Evolutionary conservation across 1,139 yeast genomes (phyloP).

Genomic region (Pneumocystis oryctolagi): DNA sequence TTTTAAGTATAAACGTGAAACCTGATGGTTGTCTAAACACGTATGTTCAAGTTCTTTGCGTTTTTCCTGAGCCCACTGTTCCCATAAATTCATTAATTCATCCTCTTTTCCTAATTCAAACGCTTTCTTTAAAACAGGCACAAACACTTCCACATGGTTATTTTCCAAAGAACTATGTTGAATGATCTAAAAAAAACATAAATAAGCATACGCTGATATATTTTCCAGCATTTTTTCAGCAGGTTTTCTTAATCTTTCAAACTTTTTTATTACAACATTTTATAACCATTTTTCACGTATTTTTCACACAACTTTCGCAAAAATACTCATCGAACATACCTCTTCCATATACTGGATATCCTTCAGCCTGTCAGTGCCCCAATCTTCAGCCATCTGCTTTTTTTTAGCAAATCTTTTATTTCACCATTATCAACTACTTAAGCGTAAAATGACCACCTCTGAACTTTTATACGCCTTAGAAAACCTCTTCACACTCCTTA

Average conservation of each 20-base stretch:
- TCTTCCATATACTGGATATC: background rate
- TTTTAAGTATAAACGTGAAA: background rate
- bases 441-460: background rate
- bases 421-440: background rate
- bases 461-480: too few relatives aligned
- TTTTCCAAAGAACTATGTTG: slow-evolving; percentile 24
- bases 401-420: background rate
- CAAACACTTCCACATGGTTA: slow-evolving; percentile 64
- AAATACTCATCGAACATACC: background rate
- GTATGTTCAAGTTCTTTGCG: slow-evolving; percentile 50
- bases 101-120: slow-evolving; percentile 41
- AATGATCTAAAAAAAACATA: background rate
- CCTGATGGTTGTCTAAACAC: slow-evolving; percentile 50
- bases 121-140: slow-evolving; percentile 65
- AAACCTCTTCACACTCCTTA: background rate
- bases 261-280: background rate
- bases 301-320: background rate
- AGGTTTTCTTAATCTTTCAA: background rate
- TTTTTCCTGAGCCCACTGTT: slow-evolving; percentile 41
- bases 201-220: background rate
- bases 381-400: background rate
- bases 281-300: background rate
- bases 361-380: background rate
- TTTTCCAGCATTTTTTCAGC: background rate
- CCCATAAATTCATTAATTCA: slow-evolving; percentile 42